A percentile compares a stretch with the other conserved stretches of the same genome.
phyloP scores from a whole-genome alignment of 2,329 filamentous ascomycete genomes.

The Trichoderma hamatum region DNA sequence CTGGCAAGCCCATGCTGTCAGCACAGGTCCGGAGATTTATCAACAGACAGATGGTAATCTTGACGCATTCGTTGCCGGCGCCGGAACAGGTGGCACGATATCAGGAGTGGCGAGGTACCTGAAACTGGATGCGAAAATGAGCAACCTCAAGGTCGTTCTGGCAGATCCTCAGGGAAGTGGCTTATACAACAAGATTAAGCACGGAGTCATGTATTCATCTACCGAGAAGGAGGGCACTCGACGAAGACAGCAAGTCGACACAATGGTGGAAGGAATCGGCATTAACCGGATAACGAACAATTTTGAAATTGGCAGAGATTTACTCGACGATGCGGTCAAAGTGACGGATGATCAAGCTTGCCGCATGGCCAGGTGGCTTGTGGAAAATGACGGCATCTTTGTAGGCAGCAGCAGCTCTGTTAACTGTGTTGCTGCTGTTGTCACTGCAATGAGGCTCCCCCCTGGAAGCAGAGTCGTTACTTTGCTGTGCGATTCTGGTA shows the following conservation, averaged over 20 bases:
- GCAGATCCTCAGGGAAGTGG: constrained; percentile 95
- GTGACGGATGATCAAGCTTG: constrained; percentile 89
- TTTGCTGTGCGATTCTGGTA: constrained; percentile 82
- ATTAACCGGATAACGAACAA: constrained; percentile 94
- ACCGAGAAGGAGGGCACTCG: constrained; percentile 91
- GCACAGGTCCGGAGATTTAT: constrained; percentile 89
- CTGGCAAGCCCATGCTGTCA: constrained; percentile 78
- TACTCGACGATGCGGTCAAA: constrained; percentile 87
- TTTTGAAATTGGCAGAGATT: constrained; percentile 81
- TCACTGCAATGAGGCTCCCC: constrained; percentile 65
- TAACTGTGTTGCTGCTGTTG: constrained; percentile 83
- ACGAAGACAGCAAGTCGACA: constrained; percentile 88
- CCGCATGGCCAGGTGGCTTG: constrained; percentile 93
- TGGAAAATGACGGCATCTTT: constrained; percentile 94
- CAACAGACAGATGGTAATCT: constrained; percentile 72
- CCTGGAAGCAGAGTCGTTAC: constrained; percentile 72
- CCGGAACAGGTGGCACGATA: constrained; percentile 92
- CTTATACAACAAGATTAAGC: constrained; percentile 85
- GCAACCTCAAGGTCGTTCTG: constrained; percentile 69
- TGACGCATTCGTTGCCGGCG: constrained; percentile 89
- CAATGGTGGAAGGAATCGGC: constrained; percentile 92
- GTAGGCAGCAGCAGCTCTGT: constrained; percentile 94
- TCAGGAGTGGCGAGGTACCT: constrained; percentile 82
- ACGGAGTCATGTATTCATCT: constrained; percentile 92
- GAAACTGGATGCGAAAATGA: constrained; percentile 67